phyloP scores from a whole-genome alignment of 805 yeast species.

The Ogataea polymorpha region DNA sequence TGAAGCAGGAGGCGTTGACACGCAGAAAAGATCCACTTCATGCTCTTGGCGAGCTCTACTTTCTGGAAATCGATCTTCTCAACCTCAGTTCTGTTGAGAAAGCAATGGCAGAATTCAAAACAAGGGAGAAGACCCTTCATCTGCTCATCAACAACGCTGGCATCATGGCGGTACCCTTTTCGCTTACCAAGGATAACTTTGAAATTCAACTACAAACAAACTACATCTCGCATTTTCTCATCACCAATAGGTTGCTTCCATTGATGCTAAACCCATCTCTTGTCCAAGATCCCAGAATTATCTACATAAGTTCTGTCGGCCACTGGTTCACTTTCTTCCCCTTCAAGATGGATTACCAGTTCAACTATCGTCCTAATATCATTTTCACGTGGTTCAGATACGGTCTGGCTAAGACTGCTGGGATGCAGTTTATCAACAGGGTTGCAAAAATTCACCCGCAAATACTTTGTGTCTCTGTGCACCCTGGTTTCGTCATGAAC shows the following conservation, averaged over 20 bases:
- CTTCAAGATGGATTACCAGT: conserved; percentile 45
- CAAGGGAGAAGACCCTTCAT: conserved; percentile 50
- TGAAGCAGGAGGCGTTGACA: conserved; percentile 50
- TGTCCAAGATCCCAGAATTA: conserved; percentile 46
- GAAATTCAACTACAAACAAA: conserved; percentile 81
- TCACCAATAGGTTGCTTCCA: conserved; percentile 60
- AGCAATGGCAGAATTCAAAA: conserved; percentile 47
- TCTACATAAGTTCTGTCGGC: conserved; percentile 64
- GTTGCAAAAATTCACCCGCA: conserved; percentile 65
- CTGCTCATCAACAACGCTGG: conserved; percentile 77
- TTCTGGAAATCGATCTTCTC: conserved; percentile 54
- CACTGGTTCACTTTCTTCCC: conserved; percentile 52
- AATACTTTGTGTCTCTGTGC: conserved; percentile 61
- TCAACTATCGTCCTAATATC: conserved; percentile 60
- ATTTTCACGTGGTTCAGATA: conserved; percentile 76
- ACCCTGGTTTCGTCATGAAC: conserved; percentile 86
- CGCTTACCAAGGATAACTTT: conserved; percentile 57
- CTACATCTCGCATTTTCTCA: conserved; percentile 69
- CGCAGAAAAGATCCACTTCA: conserved; percentile 29
- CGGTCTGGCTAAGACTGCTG: conserved; percentile 73
- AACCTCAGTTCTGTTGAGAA: conserved; percentile 43
- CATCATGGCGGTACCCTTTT: conserved; percentile 70
- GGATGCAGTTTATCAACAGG: conserved; percentile 68
- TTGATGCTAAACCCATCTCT: conserved; percentile 38
- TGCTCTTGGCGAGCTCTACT: conserved; percentile 49